phyloP scores from a whole-genome alignment of 1,284 basidiomycete genomes.

The Fomitopsis pinicola region DNA sequence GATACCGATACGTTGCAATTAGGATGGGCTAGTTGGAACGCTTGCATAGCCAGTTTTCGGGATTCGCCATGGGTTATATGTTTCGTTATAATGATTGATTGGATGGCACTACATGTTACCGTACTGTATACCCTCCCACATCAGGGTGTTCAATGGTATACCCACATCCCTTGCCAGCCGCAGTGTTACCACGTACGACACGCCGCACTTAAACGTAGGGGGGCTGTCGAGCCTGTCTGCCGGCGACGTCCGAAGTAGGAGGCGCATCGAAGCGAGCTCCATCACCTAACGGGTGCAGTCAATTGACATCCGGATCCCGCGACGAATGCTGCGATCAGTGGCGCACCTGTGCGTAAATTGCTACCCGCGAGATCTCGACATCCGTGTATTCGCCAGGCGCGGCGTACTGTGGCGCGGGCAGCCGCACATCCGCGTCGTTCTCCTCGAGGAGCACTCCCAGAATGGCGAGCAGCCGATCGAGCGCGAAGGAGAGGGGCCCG shows the following conservation, averaged over 20 bases:
- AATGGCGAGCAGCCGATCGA: constrained; percentile 83
- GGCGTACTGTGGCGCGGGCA: constrained; percentile 41
- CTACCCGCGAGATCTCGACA: constrained; percentile 60
- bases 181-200: constrained; percentile 63
- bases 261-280: constrained; percentile 65
- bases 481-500: constrained; percentile 77
- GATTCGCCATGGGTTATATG: background rate
- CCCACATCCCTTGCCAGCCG: constrained; percentile 60
- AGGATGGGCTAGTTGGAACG: background rate
- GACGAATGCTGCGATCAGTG: constrained; percentile 2
- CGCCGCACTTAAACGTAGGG: constrained; percentile 70
- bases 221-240: constrained; percentile 66
- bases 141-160: constrained; percentile 62
- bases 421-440: constrained; percentile 59
- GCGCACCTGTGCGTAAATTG: constrained; percentile 54
- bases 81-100: background rate
- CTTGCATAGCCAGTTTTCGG: background rate
- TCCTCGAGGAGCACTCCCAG: constrained; percentile 82
- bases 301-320: background rate
- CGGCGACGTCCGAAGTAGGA: constrained; percentile 64
- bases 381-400: constrained; percentile 62
- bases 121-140: constrained; percentile 54
- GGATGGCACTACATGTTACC: background rate
- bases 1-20: background rate
- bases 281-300: constrained; percentile 46